Percentiles rank a stretch among this genome's conserved stretches.
Evolutionary conservation across 805 yeast genomes (phyloP).

Genomic region (Teunomyces atbi): DNA sequence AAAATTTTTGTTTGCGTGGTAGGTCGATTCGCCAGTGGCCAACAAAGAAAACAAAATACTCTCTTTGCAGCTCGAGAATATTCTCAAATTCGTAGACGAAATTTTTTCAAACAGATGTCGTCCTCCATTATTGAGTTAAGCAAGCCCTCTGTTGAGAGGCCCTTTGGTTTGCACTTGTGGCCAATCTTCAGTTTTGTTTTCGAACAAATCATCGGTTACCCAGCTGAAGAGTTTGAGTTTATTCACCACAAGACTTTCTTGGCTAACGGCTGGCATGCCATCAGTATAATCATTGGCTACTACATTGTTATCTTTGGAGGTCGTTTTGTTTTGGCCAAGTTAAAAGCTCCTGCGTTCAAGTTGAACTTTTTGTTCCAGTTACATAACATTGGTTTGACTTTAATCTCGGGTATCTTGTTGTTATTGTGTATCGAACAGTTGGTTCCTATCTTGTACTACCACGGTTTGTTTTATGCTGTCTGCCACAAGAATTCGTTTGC

Average conservation of each 20-base stretch:
- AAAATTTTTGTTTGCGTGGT: conserved; percentile 1
- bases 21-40: conserved; percentile 1
- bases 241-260: conserved; percentile 63
- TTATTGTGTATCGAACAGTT: conserved; percentile 79
- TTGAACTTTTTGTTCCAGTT: conserved; percentile 76
- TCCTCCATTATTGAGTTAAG: conserved; percentile 23
- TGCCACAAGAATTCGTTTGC: conserved; percentile 81
- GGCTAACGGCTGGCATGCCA: conserved; percentile 58
- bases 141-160: conserved; percentile 41
- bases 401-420: conserved; percentile 63
- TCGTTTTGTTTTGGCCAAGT: conserved; percentile 53
- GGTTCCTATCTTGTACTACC: conserved; percentile 66
- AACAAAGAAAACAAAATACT: neutral
- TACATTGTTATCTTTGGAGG: conserved; percentile 62
- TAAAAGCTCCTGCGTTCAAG: conserved; percentile 63
- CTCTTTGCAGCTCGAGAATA: neutral
- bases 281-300: conserved; percentile 41
- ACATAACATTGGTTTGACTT: conserved; percentile 77
- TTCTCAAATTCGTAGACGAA: neutral
- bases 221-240: conserved; percentile 68
- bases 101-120: neutral
- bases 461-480: conserved; percentile 83
- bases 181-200: conserved; percentile 57
- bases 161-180: conserved; percentile 65
- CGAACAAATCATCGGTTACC: conserved; percentile 47